Evolutionary conservation across 768 basidiomycete genomes (phyloP).

Genomic region (Mrakia blollopis): DNA sequence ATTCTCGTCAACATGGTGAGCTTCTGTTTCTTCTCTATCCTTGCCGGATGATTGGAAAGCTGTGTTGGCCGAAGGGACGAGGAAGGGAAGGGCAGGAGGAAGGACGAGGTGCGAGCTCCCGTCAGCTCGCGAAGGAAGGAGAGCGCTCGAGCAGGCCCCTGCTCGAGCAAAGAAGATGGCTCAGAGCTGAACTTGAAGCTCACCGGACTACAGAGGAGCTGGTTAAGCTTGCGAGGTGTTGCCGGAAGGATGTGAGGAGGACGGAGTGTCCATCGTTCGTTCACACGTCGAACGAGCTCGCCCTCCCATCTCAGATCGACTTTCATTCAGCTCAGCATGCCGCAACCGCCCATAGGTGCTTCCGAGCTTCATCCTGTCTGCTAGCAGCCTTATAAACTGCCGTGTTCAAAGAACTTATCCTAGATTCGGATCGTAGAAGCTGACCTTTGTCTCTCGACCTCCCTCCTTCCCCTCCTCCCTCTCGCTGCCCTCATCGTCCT

Average conservation of each 20-base stretch:
- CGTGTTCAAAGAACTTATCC: too few species aligned
- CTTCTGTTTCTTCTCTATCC: conserved; percentile 27
- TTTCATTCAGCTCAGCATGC: too few species aligned
- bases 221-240: too few species aligned
- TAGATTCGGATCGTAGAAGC: background rate
- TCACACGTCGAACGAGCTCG: too few species aligned
- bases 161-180: background rate
- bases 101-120: conserved; percentile 15
- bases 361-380: too few species aligned
- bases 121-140: background rate
- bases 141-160: background rate
- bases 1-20: conserved; percentile 88
- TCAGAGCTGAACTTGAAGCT: background rate
- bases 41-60: conserved; percentile 18
- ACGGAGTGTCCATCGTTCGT: too few species aligned
- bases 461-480: background rate
- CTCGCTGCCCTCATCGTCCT: background rate
- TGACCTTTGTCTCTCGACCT: background rate
- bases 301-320: too few species aligned
- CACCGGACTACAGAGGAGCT: background rate
- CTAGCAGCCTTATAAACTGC: too few species aligned
- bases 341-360: too few species aligned
- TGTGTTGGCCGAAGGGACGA: conserved; percentile 30
- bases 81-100: background rate
- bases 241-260: too few species aligned